phyloP scores from a whole-genome alignment of 768 basidiomycete genomes.

The Suillus alpinus region DNA sequence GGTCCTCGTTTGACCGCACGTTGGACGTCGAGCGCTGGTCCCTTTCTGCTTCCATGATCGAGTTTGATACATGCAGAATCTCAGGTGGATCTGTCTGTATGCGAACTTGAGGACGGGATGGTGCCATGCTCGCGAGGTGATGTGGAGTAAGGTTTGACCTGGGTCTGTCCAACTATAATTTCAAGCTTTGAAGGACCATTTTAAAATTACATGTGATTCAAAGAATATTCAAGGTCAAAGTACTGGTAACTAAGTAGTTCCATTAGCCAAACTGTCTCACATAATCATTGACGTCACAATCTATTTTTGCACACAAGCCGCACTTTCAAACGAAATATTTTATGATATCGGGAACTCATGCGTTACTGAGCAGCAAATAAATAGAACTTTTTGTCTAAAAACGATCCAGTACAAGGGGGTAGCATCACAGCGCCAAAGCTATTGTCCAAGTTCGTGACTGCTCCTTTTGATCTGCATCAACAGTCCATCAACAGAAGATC shows the following conservation, averaged over 20 bases:
- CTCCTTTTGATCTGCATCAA: neutral
- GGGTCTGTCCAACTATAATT: neutral
- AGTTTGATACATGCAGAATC: too few relatives aligned
- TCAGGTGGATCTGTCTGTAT: neutral
- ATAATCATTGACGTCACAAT: too few relatives aligned
- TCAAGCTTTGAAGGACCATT: neutral
- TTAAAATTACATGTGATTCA: neutral
- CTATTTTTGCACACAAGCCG: too few relatives aligned
- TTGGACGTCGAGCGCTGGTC: neutral
- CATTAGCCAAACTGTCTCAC: too few relatives aligned
- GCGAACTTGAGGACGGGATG: neutral
- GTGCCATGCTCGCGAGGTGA: neutral
- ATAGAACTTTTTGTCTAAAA: neutral
- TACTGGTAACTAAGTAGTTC: too few relatives aligned
- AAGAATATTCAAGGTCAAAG: neutral
- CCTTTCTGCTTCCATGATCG: neutral
- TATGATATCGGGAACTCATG: neutral
- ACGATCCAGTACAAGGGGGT: neutral
- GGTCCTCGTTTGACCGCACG: neutral
- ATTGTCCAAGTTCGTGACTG: neutral
- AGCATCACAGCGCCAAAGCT: neutral
- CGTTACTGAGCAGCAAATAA: neutral
- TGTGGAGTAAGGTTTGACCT: neutral
- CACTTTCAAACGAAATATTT: too few relatives aligned
- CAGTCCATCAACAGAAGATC: neutral